Evolutionary conservation across 768 basidiomycete species (phyloP).

Genomic region (Mrakia blollopis): DNA sequence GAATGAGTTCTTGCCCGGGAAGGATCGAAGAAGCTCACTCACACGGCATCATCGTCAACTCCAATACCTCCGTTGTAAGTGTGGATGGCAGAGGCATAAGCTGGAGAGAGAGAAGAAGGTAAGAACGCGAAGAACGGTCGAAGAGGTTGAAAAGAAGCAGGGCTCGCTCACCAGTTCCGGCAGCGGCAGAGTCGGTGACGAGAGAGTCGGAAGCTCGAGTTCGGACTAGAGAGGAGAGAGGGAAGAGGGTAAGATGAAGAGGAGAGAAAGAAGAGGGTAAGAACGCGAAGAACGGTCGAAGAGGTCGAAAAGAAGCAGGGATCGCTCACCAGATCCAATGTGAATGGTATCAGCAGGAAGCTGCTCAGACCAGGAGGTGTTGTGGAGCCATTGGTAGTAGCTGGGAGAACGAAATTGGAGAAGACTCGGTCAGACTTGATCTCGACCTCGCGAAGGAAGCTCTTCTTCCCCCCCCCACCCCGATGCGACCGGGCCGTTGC

Average conservation of each 20-base stretch:
- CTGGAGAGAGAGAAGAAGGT: no score
- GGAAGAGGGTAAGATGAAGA: not conserved
- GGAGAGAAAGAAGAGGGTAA: constrained; percentile 8
- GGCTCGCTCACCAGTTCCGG: no score
- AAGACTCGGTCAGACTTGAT: not conserved
- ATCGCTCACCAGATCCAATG: constrained; percentile 34
- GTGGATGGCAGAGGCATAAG: constrained; percentile 37
- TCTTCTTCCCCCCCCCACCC: not conserved
- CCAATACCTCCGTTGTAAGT: constrained; percentile 31
- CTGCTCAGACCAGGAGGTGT: constrained; percentile 1
- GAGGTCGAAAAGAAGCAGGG: no score
- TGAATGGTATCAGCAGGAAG: constrained; percentile 38
- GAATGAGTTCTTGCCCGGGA: no score
- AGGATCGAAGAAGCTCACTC: no score
- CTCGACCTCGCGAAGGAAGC: not conserved
- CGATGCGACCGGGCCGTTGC: no score
- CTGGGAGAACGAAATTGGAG: not conserved
- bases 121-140: no score
- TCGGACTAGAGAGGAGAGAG: constrained; percentile 12
- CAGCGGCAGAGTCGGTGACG: constrained; percentile 40
- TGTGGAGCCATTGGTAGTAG: constrained; percentile 31
- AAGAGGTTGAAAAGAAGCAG: no score
- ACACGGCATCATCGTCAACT: constrained; percentile 18
- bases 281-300: not conserved
- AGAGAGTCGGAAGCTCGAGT: constrained; percentile 30